Percentiles rank a stretch among this genome's conserved stretches.
Evolutionary conservation across 192 early-diverging fungal genomes (phyloP).

Genomic region (Dissophora ornata): DNA sequence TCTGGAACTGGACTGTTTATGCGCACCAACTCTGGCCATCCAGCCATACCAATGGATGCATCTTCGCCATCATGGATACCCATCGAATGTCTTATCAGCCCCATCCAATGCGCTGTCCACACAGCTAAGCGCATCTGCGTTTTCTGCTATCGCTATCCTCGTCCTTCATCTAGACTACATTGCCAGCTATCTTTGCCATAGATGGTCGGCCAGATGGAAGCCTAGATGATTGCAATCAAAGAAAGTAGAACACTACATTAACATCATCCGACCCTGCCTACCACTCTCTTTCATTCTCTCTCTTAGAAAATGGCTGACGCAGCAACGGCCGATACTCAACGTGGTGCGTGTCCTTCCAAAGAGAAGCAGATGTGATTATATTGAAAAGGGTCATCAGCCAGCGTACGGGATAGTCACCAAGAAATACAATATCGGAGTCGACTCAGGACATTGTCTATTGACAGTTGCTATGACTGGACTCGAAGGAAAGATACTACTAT

Average conservation of each 20-base stretch:
- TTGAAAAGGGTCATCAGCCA: background rate
- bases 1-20: constrained; percentile 2
- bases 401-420: too few relatives aligned
- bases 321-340: constrained; percentile 56
- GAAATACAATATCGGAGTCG: too few relatives aligned
- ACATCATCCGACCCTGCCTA: too few relatives aligned
- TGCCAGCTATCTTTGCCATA: constrained; percentile 7
- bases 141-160: background rate
- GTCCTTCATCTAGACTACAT: background rate
- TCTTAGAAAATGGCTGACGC: constrained; percentile 50
- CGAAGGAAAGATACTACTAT: too few relatives aligned
- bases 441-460: too few relatives aligned
- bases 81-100: background rate
- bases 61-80: background rate
- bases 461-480: too few relatives aligned
- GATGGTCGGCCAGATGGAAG: background rate
- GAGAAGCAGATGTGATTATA: background rate
- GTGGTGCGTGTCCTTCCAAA: constrained; percentile 24
- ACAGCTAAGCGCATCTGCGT: too few relatives aligned
- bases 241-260: background rate
- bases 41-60: constrained; percentile 9
- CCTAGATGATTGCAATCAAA: background rate
- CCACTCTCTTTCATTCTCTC: background rate
- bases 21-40: too few relatives aligned
- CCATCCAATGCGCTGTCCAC: background rate